phyloP scores from a whole-genome alignment of 2,329 filamentous ascomycete species.

The Cladosporium sp. region DNA sequence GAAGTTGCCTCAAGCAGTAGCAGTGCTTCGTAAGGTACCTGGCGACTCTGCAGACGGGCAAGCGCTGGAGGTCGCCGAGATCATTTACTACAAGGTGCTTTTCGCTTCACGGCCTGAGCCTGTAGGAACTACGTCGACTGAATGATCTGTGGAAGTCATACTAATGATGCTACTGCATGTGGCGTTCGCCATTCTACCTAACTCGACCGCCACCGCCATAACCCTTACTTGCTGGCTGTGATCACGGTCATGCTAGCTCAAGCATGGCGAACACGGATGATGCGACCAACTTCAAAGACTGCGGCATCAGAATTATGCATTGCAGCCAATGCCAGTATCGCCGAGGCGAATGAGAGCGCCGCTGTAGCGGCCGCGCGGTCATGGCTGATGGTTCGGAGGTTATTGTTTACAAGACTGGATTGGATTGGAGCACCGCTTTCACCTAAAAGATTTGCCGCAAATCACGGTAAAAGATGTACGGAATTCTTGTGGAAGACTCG shows the following conservation, averaged over 20 bases:
- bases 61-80: constrained; percentile 79
- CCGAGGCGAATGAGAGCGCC: background rate
- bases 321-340: background rate
- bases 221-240: background rate
- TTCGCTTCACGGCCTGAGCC: constrained; percentile 86
- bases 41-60: constrained; percentile 36
- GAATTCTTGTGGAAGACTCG: background rate
- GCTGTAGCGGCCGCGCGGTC: background rate
- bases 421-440: background rate
- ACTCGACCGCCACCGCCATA: background rate
- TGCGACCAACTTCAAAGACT: background rate
- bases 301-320: background rate
- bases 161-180: background rate
- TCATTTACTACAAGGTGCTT: constrained; percentile 82
- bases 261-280: background rate
- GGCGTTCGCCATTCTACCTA: background rate
- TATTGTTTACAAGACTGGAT: background rate
- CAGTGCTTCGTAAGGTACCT: constrained; percentile 66
- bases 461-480: too few relatives aligned
- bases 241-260: background rate
- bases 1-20: constrained; percentile 76
- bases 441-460: background rate
- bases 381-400: background rate
- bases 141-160: background rate
- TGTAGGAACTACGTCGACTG: constrained; percentile 49